Base-by-base conservation (phyloP, 106 monocot genomes). In the Dendrobium chrysotoxum region DNA sequence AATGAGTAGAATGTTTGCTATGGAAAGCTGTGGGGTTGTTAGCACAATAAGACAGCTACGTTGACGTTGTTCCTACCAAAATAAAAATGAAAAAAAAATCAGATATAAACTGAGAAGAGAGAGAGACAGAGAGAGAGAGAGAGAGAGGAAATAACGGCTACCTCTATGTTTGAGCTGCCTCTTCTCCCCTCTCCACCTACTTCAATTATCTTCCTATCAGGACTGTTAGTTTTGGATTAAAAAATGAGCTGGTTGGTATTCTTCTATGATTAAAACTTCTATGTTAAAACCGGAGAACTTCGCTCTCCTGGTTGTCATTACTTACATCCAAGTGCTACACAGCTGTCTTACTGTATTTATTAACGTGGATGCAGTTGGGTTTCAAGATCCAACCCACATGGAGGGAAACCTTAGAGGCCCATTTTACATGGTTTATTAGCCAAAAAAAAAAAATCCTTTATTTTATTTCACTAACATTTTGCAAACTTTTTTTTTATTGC, bases 31-130 rank as follows among this genome's bases (percentile, higher is more conserved):
- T 79, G 79, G 79, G 67, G 79, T 70, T 79, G 68, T 70, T 79
- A 26, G 31, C 78, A 64, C 45, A 79, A 46, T 1, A 79, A 45
- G 68, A 50, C 72, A 72, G 72, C 72, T 50, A 80, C 53, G 72
- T 80, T 47, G 80, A 80, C 46, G 72, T 80, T 80, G 71, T 80
- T 80, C 80, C 72, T 80, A 67, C 80, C 80, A 42, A 72, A 31
- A 53, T 39, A 2, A 50, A 50, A 50, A 2, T 50, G 11, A 72
- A 68, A 79, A 28, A 50, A 18, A 30, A 72, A 53, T 53, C 28
- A 72, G 45, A 44, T 68, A 79, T 15, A 79, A 4, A 70, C 17
- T 46, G 23, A 68, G 50, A 79, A 67, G 44, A 70, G 23, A 66
- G 13, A 21, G 23, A 12, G 15, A n/a, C n/a, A 44, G 65, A 79